Conservation (phyloP, 371 early-diverging fungal species). For the Gilbertella persicaria region DNA sequence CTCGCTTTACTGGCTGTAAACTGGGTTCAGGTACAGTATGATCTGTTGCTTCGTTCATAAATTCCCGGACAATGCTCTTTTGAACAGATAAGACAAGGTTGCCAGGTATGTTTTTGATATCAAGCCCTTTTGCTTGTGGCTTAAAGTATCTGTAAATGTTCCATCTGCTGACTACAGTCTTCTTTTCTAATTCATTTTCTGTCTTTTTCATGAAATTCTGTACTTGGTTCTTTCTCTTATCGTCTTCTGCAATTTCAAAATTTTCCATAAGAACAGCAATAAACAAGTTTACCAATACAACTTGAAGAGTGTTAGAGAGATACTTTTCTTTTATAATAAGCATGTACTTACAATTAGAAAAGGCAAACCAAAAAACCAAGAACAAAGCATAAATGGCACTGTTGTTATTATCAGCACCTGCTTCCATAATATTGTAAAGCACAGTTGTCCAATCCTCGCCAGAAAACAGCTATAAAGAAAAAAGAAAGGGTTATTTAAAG, state of each 20-base stretch:
- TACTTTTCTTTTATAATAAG: not conserved
- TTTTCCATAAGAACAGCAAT: conserved; percentile 72
- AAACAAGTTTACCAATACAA: conserved; percentile 64
- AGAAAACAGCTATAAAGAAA: conserved; percentile 55
- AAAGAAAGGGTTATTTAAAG: too few species aligned
- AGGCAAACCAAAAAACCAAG: conserved; percentile 61
- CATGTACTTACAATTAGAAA: conserved; percentile 65
- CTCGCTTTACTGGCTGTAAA: not conserved
- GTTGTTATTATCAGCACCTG: conserved; percentile 36
- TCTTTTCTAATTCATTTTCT: conserved; percentile 38
- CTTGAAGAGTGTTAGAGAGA: conserved; percentile 16
- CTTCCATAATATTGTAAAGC: conserved; percentile 56
- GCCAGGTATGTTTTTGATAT: conserved; percentile 42
- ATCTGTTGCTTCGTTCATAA: conserved; percentile 38
- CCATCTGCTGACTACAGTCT: conserved; percentile 52
- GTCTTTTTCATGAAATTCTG: conserved; percentile 46
- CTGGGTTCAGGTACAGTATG: not conserved
- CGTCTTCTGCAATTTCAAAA: conserved; percentile 64
- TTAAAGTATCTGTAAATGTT: conserved; percentile 57
- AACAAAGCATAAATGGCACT: conserved; percentile 56
- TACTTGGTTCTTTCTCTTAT: conserved; percentile 60
- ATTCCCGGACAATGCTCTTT: conserved; percentile 54
- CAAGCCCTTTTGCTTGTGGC: conserved; percentile 49
- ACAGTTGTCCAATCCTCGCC: conserved; percentile 73
- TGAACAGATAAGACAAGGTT: conserved; percentile 46